Evolutionary conservation across 2,329 filamentous ascomycete species (phyloP).

Genomic region (Penicillium polonicum): DNA sequence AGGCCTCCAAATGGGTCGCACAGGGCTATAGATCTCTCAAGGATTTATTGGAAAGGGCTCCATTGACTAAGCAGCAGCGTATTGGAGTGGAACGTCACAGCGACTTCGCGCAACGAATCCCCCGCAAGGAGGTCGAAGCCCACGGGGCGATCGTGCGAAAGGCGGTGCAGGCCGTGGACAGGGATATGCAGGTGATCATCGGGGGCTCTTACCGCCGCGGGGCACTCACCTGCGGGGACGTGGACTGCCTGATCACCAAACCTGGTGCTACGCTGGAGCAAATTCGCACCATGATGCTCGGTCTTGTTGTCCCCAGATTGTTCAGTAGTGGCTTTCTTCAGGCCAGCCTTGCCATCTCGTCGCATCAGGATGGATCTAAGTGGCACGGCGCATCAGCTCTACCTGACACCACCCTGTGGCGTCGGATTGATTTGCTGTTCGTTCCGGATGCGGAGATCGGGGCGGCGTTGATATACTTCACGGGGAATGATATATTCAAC

Average conservation of each 20-base stretch:
- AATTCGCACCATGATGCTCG: slow-evolving; percentile 62
- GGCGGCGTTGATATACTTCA: slow-evolving; percentile 90
- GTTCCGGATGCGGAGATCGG: slow-evolving; percentile 78
- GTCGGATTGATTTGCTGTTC: slow-evolving; percentile 79
- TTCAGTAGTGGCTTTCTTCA: slow-evolving; percentile 65
- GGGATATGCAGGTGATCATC: slow-evolving; percentile 66
- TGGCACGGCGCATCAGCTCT: slow-evolving; percentile 86
- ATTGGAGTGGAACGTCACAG: slow-evolving; percentile 77
- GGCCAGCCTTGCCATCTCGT: slow-evolving; percentile 61
- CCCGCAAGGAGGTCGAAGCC: slow-evolving; percentile 69
- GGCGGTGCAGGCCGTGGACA: slow-evolving; percentile 61
- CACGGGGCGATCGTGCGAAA: slow-evolving; percentile 65
- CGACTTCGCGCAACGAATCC: slow-evolving; percentile 77
- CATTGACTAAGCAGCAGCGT: slow-evolving; percentile 67
- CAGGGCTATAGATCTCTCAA: slow-evolving; percentile 72
- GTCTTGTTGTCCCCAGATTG: slow-evolving; percentile 62
- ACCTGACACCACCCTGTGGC: slow-evolving; percentile 62
- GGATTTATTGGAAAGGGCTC: slow-evolving; percentile 63
- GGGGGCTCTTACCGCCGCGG: slow-evolving; percentile 85
- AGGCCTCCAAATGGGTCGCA: slow-evolving; percentile 73
- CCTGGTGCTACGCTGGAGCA: slow-evolving; percentile 56
- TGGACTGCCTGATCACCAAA: slow-evolving; percentile 81
- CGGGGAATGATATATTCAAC: slow-evolving; percentile 93
- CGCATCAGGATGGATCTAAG: slow-evolving; percentile 65
- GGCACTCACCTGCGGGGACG: slow-evolving; percentile 70